Percentiles rank a stretch among this genome's conserved stretches.
phyloP scores from a whole-genome alignment of 2,329 filamentous ascomycete species.

The Trichophyton mentagrophytes region DNA sequence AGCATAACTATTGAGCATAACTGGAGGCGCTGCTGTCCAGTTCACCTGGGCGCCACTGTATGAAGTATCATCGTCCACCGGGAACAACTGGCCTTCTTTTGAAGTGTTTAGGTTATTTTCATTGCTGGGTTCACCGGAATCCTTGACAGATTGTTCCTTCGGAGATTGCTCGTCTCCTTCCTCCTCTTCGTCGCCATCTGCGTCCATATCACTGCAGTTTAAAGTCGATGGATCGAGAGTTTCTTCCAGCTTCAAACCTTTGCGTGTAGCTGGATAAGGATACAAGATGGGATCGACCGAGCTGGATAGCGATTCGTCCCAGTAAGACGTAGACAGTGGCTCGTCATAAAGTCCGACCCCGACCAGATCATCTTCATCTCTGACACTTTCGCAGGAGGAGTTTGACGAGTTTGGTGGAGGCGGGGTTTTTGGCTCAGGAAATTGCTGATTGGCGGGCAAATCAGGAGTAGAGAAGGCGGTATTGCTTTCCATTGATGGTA shows the following conservation, averaged over 20 bases:
- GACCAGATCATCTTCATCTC: conserved; percentile 58
- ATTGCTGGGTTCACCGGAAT: neutral
- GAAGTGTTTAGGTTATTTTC: neutral
- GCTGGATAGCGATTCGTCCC: conserved; percentile 36
- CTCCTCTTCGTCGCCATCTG: conserved; percentile 45
- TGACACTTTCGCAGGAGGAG: conserved; percentile 34
- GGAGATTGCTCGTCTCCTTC: conserved; percentile 33
- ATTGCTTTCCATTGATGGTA: conserved; percentile 5
- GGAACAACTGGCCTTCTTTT: neutral
- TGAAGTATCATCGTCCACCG: neutral
- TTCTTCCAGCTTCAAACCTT: conserved; percentile 69
- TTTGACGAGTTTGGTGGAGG: conserved; percentile 4
- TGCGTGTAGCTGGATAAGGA: conserved; percentile 47
- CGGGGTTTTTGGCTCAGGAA: conserved; percentile 17
- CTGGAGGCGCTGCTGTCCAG: neutral
- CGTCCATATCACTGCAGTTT: conserved; percentile 34
- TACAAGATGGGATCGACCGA: conserved; percentile 20
- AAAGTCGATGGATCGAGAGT: conserved; percentile 55
- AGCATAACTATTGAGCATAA: neutral
- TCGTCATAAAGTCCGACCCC: conserved; percentile 71
- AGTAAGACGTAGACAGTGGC: conserved; percentile 44
- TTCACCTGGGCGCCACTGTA: neutral
- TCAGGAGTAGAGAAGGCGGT: conserved; percentile 29
- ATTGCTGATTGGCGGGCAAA: conserved; percentile 26
- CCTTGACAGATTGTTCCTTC: neutral